Evolutionary conservation across 225 moss, liverwort and hornwort species (phyloP).

Genomic region (Pseudisothecium myosuroides): DNA sequence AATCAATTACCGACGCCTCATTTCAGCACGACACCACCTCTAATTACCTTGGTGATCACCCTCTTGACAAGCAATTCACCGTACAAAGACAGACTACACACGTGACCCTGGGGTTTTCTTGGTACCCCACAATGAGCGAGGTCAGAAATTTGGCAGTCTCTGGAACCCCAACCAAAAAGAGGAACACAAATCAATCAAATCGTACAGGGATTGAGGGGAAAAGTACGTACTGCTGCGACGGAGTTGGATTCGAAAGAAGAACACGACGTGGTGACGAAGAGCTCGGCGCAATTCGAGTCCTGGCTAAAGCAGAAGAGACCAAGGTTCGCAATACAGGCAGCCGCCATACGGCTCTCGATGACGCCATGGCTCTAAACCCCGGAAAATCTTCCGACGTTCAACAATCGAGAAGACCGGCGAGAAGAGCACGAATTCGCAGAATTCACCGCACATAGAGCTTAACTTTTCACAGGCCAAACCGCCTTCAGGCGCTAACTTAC

Average conservation of each 20-base stretch:
- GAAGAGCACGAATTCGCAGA: background rate
- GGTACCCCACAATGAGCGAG: background rate
- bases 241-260: background rate
- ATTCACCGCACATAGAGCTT: background rate
- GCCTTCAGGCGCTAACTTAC: background rate
- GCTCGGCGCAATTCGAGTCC: background rate
- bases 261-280: background rate
- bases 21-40: background rate
- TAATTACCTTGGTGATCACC: background rate
- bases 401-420: background rate
- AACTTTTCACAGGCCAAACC: background rate
- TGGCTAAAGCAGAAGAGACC: background rate
- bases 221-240: conserved; percentile 1
- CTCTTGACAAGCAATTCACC: background rate
- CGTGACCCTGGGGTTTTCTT: background rate
- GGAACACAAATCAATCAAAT: background rate
- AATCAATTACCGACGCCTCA: background rate
- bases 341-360: background rate
- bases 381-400: background rate
- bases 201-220: background rate
- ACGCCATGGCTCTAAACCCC: background rate
- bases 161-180: background rate
- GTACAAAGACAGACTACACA: background rate
- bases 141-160: background rate
- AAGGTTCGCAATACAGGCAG: conserved; percentile 1